Evolutionary conservation across 345 rosid species (phyloP), one percentile per base, ranked within the genome.

Genomic region (Mallotus nudiflorus): DNA sequence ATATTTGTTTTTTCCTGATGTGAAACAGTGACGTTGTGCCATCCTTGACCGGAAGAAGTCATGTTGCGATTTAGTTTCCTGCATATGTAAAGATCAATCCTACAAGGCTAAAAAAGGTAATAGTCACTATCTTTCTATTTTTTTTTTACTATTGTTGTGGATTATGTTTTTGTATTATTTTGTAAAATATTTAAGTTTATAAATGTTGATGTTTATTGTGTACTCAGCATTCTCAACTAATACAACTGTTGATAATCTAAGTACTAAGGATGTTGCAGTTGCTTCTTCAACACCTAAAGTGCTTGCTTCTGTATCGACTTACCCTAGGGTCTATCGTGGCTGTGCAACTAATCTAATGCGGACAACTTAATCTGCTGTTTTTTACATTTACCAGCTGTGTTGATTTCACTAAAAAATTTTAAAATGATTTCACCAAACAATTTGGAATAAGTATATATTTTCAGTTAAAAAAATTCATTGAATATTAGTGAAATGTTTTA

Each of bases 31-130:
- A 98, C 19, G 69, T 95, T 62, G 74, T 95, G 57, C 99, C 99
- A 54, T 95, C 98, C 19, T 84, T 95, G 74, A 93, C 90, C 1
- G 99, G 99, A 58, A 72, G 89, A 75, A 92, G 91, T 80, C 99
- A 95, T 66, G 99, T 92, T 55, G 99, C 97, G 0, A 92, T 95
- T 73, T 97, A 95, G 77, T 92, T 95, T 85, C 97, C 99, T 16
- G 96, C 91, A 28, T 83, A 92, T 44, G 99, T 92, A 78, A 85
- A 87, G 84, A 89, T 92, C n/a, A 95, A 78, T 75, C 40, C 44
- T 89, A 85, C 76, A 82, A 92, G 82, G 98, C 99, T 9, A 61
- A 79, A 37, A 89, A 74, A 51, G 87, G 99, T 90, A 90, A 75
- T 31, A 45, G 19, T 73, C 42, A n/a, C 27, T 49, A n/a, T 29